Conservation (phyloP, 1,139 yeast species). For the Lodderomyces beijingensis region DNA sequence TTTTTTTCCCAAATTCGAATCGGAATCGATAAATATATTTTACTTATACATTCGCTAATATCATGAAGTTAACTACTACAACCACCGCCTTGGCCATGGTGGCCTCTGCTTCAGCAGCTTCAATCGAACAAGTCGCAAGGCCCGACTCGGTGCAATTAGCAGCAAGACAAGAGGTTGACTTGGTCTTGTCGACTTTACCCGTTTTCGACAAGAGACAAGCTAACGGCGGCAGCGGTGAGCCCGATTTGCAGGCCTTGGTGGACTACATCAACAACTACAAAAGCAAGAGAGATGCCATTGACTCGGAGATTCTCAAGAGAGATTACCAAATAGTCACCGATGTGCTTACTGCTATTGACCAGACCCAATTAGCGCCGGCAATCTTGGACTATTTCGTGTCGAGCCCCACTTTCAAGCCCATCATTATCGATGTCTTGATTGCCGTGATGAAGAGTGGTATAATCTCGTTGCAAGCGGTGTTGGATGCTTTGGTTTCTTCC, state of each 20-base stretch:
- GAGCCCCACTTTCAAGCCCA: conserved; percentile 30
- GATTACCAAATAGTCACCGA: conserved; percentile 39
- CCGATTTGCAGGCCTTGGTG: conserved; percentile 18
- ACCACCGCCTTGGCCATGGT: conserved; percentile 27
- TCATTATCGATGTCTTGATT: conserved; percentile 30
- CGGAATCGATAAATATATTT: too few relatives aligned
- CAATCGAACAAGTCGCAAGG: conserved; percentile 5
- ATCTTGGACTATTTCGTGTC: conserved; percentile 35
- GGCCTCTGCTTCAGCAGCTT: conserved; percentile 25
- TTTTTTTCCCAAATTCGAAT: too few relatives aligned
- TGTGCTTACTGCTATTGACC: conserved; percentile 36
- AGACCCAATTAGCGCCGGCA: conserved; percentile 36
- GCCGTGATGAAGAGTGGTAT: conserved; percentile 31
- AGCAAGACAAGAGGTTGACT: conserved; percentile 4
- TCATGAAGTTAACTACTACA: conserved; percentile 27
- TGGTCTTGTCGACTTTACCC: too few relatives aligned
- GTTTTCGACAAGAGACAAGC: too few relatives aligned
- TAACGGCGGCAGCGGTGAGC: conserved; percentile 4
- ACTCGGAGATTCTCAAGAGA: conserved; percentile 23
- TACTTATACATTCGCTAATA: conserved; percentile 10
- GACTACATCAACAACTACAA: conserved; percentile 22
- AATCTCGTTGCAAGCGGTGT: conserved; percentile 30
- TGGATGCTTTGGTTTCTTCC: conserved; percentile 37
- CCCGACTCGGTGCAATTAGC: conserved; percentile 1
- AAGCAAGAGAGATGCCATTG: conserved; percentile 30